These are phyloP conservation scores for Xylaria sp. DNA, from an alignment of 2,329 filamentous ascomycete species.

Conservation along the genomic window DNA sequence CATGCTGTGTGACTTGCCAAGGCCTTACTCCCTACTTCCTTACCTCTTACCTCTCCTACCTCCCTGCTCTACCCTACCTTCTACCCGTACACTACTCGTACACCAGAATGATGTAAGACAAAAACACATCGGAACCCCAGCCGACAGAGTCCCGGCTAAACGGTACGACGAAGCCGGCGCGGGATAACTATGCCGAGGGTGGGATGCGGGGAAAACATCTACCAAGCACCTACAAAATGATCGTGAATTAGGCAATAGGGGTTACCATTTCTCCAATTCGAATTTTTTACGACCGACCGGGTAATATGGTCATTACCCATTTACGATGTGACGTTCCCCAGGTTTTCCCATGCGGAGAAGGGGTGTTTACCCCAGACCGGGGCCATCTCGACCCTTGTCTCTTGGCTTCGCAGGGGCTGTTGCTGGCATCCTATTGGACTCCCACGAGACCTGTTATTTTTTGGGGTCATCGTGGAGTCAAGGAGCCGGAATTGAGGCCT, in stretches of 20 bases:
- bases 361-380: neutral
- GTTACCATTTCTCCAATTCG: too few relatives aligned
- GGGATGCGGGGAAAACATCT: neutral
- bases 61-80: too few relatives aligned
- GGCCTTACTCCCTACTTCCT: neutral
- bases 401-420: neutral
- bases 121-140: neutral
- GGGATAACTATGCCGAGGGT: neutral
- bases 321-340: conserved; percentile 7
- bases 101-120: neutral
- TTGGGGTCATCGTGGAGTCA: neutral
- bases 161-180: conserved; percentile 2
- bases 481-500: neutral
- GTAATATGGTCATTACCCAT: neutral
- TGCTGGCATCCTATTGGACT: neutral
- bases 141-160: conserved; percentile 2
- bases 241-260: neutral
- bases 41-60: too few relatives aligned
- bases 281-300: too few relatives aligned
- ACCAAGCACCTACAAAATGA: neutral
- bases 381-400: neutral
- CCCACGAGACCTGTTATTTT: too few relatives aligned
- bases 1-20: neutral
- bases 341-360: conserved; percentile 13
- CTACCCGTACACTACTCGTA: neutral